phyloP scores from a whole-genome alignment of 768 basidiomycete species.

The Collybia mongolica region DNA sequence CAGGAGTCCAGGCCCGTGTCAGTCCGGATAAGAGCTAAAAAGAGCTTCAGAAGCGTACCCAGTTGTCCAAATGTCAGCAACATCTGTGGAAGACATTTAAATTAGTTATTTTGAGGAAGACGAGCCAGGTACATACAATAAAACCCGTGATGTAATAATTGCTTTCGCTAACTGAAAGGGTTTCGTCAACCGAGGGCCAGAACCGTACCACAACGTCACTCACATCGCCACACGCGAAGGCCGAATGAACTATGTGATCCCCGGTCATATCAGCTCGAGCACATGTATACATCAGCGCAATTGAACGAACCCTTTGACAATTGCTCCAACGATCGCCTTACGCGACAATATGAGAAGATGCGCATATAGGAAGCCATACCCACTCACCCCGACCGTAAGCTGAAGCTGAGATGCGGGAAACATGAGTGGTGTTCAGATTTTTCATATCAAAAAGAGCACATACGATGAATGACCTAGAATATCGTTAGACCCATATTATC shows the following conservation, averaged over 20 bases:
- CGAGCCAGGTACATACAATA: slow-evolving; percentile 41
- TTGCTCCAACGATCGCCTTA: slow-evolving; percentile 54
- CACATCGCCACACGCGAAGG: slow-evolving; percentile 66
- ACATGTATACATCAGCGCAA: background rate
- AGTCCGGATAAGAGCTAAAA: background rate
- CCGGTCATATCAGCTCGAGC: slow-evolving; percentile 2
- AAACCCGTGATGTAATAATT: slow-evolving; percentile 52
- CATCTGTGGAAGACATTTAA: slow-evolving; percentile 29
- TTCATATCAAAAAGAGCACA: slow-evolving; percentile 15
- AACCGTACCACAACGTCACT: slow-evolving; percentile 9
- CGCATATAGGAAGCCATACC: background rate
- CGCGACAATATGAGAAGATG: background rate
- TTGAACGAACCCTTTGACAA: slow-evolving; percentile 48
- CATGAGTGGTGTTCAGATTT: slow-evolving; percentile 1
- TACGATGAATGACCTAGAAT: slow-evolving; percentile 50
- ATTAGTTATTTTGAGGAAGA: background rate
- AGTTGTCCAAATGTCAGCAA: slow-evolving; percentile 49
- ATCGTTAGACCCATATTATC: background rate
- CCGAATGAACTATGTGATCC: slow-evolving; percentile 46
- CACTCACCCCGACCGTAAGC: slow-evolving; percentile 41
- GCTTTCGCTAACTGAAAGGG: slow-evolving; percentile 49
- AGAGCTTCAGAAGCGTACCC: slow-evolving; percentile 26
- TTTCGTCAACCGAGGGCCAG: background rate
- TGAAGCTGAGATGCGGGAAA: slow-evolving; percentile 36
- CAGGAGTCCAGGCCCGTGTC: background rate